phyloP scores from a whole-genome alignment of 2,329 filamentous ascomycete genomes.

The Aspergillus quadricinctus region DNA sequence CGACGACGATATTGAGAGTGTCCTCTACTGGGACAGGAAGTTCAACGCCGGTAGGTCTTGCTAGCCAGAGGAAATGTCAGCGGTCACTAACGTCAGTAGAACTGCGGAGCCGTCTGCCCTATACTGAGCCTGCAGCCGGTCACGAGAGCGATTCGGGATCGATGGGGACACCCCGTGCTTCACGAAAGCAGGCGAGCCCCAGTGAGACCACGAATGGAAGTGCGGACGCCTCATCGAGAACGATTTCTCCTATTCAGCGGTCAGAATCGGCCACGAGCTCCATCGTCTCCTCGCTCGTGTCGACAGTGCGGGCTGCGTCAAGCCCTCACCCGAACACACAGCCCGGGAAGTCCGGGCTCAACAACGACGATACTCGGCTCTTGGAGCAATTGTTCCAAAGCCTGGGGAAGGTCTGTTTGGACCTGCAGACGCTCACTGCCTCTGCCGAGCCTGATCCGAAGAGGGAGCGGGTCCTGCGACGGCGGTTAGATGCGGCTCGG shows the following conservation, averaged over 20 bases:
- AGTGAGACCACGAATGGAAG: not conserved
- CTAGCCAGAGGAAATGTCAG: not conserved
- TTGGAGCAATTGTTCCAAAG: conserved; percentile 52
- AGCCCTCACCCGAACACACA: conserved; percentile 20
- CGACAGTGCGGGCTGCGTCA: conserved; percentile 34
- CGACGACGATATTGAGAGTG: conserved; percentile 39
- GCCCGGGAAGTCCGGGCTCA: conserved; percentile 32
- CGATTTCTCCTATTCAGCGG: conserved; percentile 26
- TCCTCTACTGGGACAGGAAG: conserved; percentile 36
- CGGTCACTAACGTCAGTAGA: conserved; percentile 11
- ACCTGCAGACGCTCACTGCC: conserved; percentile 43
- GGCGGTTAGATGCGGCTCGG: conserved; percentile 70
- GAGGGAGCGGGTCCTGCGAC: conserved; percentile 60
- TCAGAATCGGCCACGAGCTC: conserved; percentile 26
- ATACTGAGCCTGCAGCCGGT: conserved; percentile 9
- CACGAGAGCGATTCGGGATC: conserved; percentile 14
- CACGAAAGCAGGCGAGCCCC: conserved; percentile 10
- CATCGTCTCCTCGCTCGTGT: conserved; percentile 33
- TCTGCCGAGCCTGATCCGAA: conserved; percentile 53
- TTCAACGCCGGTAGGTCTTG: conserved; percentile 30
- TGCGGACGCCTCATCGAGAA: not conserved
- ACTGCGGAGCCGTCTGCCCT: conserved; percentile 21
- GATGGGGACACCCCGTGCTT: conserved; percentile 22
- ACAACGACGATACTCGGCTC: conserved; percentile 53
- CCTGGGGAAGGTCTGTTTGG: conserved; percentile 46